A percentile compares a stretch with the other conserved stretches of the same genome.
Conservation (phyloP, 2,329 filamentous ascomycete species). For the Aurifilum marmelostoma region DNA sequence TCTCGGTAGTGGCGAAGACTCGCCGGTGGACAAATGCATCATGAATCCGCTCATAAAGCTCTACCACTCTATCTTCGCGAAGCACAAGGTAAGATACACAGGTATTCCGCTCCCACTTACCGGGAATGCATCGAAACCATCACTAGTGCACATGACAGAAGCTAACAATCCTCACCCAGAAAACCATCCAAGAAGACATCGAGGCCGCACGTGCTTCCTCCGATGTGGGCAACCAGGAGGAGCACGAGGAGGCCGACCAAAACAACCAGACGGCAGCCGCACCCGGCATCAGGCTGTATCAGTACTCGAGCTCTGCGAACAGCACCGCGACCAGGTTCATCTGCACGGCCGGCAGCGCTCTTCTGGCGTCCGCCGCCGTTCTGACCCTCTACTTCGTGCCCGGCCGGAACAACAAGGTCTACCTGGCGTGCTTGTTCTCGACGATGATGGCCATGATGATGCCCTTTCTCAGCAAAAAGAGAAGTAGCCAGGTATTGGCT, state of each 20-base stretch:
- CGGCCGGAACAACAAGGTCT: slow-evolving; percentile 29
- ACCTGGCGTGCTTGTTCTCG: slow-evolving; percentile 36
- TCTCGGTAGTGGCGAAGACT: slow-evolving; percentile 11
- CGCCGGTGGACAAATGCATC: slow-evolving; percentile 14
- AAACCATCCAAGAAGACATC: slow-evolving; percentile 5
- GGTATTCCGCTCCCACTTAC: too few relatives aligned
- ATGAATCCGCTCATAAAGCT: slow-evolving; percentile 12
- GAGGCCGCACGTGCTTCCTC: neutral
- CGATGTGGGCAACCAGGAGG: too few relatives aligned
- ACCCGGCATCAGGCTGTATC: slow-evolving; percentile 23
- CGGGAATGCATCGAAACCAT: too few relatives aligned
- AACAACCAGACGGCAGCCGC: slow-evolving; percentile 13
- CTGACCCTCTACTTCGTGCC: slow-evolving; percentile 32
- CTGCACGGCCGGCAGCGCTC: slow-evolving; percentile 30
- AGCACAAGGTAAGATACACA: slow-evolving; percentile 10
- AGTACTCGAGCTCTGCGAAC: slow-evolving; percentile 17
- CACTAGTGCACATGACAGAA: too few relatives aligned
- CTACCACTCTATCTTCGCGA: neutral
- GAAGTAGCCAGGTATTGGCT: slow-evolving; percentile 37
- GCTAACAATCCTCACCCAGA: neutral
- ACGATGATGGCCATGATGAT: slow-evolving; percentile 34
- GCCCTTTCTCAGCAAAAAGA: slow-evolving; percentile 36
- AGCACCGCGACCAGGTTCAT: slow-evolving; percentile 25
- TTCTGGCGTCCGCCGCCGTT: slow-evolving; percentile 32
- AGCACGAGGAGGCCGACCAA: neutral